Conservation (phyloP, 805 yeast species). For the Dipodascopsis tothii region DNA sequence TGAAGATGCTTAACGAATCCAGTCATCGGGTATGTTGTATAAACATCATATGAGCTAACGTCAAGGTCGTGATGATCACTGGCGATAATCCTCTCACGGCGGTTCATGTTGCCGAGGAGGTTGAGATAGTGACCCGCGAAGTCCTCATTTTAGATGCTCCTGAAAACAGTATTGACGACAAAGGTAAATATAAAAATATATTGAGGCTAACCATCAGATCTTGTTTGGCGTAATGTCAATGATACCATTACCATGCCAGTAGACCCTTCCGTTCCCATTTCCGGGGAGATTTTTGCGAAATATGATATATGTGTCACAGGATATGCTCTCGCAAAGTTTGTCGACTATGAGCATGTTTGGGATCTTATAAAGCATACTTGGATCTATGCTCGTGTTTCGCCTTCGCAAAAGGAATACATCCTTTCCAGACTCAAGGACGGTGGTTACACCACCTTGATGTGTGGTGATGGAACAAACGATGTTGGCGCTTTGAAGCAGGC, state of each 20-base stretch:
- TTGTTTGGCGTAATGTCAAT: constrained; percentile 79
- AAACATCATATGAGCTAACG: background rate
- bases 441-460: constrained; percentile 93
- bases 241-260: constrained; percentile 67
- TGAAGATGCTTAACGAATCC: constrained; percentile 87
- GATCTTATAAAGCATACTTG: constrained; percentile 80
- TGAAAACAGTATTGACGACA: constrained; percentile 54
- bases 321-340: constrained; percentile 65
- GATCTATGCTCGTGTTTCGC: constrained; percentile 97
- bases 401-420: constrained; percentile 87
- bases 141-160: constrained; percentile 81
- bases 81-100: constrained; percentile 99
- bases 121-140: constrained; percentile 74
- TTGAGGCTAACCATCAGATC: no score
- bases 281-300: constrained; percentile 48
- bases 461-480: constrained; percentile 99
- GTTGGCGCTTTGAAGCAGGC: constrained; percentile 99
- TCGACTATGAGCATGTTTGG: constrained; percentile 59
- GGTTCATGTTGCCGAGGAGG: constrained; percentile 93
- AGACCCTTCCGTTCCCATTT: constrained; percentile 51
- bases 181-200: no score
- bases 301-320: constrained; percentile 92
- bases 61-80: constrained; percentile 78
- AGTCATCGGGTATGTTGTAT: constrained; percentile 58
- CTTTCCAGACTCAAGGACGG: constrained; percentile 72